These are phyloP conservation scores for Heliophila coronopifolia DNA, from an alignment of 441 rosid species.

Conservation along the genomic window DNA sequence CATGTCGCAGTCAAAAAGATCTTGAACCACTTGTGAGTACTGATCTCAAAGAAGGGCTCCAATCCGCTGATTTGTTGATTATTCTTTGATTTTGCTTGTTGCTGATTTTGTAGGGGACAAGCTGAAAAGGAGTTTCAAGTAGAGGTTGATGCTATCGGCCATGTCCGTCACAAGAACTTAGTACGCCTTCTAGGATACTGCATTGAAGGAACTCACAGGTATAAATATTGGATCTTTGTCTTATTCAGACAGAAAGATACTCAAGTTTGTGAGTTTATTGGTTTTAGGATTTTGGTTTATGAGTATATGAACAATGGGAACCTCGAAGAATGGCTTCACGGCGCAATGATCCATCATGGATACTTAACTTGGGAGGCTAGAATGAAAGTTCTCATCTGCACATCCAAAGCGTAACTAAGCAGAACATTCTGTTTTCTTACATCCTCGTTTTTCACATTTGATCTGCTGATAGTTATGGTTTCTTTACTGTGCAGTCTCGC, in stretches of 20 bases:
- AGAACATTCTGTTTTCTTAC: constrained; percentile 4
- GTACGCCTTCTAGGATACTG: constrained; percentile 96
- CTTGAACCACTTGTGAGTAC: constrained; percentile 74
- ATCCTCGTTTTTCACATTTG: neutral
- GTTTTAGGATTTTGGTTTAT: constrained; percentile 65
- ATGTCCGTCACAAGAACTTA: constrained; percentile 94
- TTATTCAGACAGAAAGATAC: too few species aligned
- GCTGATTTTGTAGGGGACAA: constrained; percentile 58
- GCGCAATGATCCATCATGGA: constrained; percentile 54
- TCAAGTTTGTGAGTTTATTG: too few species aligned
- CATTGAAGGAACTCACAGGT: constrained; percentile 85
- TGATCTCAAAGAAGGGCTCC: neutral
- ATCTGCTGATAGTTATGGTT: too few species aligned
- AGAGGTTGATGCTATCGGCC: constrained; percentile 96
- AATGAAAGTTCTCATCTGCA: constrained; percentile 55
- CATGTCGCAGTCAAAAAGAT: constrained; percentile 89
- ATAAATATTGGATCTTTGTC: too few species aligned
- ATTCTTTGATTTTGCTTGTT: constrained; percentile 2
- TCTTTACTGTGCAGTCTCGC: constrained; percentile 60
- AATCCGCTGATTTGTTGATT: neutral
- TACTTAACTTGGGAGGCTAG: constrained; percentile 81
- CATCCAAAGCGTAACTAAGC: constrained; percentile 65
- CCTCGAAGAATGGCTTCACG: constrained; percentile 76
- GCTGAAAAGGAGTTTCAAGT: constrained; percentile 93
- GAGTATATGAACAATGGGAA: constrained; percentile 75